Conservation (phyloP, 345 rosid genomes). For the Lumnitzera littorea region DNA sequence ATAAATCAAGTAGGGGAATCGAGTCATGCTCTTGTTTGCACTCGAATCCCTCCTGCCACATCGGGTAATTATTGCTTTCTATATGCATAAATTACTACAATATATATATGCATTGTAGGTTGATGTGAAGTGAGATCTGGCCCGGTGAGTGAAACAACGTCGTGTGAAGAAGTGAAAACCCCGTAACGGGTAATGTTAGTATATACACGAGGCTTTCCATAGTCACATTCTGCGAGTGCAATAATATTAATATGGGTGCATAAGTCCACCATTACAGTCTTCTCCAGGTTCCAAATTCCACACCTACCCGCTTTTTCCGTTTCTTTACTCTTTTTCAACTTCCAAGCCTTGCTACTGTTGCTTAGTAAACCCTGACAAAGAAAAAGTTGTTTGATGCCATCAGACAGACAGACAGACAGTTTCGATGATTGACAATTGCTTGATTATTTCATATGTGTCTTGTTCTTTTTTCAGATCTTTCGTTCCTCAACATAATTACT, state of each 20-base stretch:
- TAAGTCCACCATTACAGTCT: constrained; percentile 7
- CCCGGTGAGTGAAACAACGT: no score
- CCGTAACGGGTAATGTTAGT: no score
- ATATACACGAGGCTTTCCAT: no score
- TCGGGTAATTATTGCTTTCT: neutral
- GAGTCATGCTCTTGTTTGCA: no score
- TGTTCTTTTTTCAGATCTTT: no score
- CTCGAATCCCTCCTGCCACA: neutral
- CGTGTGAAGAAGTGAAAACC: no score
- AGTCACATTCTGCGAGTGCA: neutral
- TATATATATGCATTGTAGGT: no score
- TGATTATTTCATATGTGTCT: neutral
- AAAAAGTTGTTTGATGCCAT: neutral
- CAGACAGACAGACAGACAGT: neutral
- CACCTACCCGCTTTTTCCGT: neutral
- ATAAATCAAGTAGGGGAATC: no score
- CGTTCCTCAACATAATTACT: no score
- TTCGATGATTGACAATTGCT: neutral
- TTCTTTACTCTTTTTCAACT: constrained; percentile 2
- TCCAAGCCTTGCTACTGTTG: constrained; percentile 9
- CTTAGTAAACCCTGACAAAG: constrained; percentile 7
- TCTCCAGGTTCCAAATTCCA: neutral
- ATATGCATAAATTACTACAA: neutral
- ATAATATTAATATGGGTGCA: neutral
- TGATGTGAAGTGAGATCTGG: no score